These are phyloP conservation scores for Herpotrichia juniperi DNA, from an alignment of 2,329 filamentous ascomycete species.

Conservation along the genomic window DNA sequence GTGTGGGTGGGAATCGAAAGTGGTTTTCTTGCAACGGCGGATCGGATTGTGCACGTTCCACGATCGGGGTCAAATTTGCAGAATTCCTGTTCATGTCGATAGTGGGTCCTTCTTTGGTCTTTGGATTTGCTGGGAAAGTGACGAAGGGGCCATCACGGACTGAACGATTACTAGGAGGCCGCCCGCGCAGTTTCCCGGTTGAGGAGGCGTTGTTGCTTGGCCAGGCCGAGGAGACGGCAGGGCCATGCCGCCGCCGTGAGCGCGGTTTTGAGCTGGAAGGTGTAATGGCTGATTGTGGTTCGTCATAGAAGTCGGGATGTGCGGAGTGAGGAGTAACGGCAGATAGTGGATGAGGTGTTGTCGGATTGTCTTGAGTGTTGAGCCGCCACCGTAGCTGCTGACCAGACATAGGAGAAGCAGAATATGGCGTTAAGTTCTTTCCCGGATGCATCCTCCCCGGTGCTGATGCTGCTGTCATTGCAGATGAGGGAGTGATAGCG, in stretches of 20 bases:
- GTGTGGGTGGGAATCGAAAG: conserved; percentile 48
- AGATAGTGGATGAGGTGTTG: conserved; percentile 76
- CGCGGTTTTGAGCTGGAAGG: conserved; percentile 61
- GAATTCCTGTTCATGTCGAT: conserved; percentile 52
- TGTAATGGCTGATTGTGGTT: conserved; percentile 77
- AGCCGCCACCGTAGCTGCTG: conserved; percentile 55
- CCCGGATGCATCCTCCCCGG: conserved; percentile 40
- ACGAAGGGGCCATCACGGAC: conserved; percentile 71
- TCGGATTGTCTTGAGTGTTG: conserved; percentile 66
- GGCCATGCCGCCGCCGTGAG: conserved; percentile 72
- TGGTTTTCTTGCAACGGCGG: conserved; percentile 42
- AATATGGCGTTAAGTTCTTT: conserved; percentile 47
- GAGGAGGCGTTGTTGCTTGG: conserved; percentile 67
- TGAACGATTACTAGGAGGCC: conserved; percentile 77
- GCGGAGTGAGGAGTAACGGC: conserved; percentile 72
- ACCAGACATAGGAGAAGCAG: conserved; percentile 49
- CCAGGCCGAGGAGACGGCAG: conserved; percentile 92
- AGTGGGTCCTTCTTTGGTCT: conserved; percentile 54
- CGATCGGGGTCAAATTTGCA: conserved; percentile 50
- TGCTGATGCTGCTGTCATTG: conserved; percentile 41
- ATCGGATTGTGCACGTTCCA: conserved; percentile 50
- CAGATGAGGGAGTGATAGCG: conserved; percentile 45
- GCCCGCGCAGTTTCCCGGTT: conserved; percentile 75
- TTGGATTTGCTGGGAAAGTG: conserved; percentile 69
- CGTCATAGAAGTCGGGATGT: conserved; percentile 58